phyloP scores from a whole-genome alignment of 176 grass and related monocot genomes.

The Stipa capillata region DNA sequence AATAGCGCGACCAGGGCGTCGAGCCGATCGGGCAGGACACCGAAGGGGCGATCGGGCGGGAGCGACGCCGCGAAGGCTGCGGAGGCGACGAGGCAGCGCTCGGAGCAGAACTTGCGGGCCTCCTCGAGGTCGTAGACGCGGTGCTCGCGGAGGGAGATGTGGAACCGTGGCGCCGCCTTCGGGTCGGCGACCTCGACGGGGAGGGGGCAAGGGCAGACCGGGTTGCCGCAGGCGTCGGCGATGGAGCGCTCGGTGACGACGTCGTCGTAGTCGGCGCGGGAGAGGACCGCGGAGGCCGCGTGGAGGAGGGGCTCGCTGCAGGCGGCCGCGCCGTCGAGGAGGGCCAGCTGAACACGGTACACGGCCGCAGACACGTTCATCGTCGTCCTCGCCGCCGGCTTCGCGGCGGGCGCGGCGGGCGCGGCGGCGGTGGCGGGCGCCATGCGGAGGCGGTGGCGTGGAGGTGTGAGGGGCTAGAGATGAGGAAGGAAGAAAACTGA shows the following conservation, averaged over 20 bases:
- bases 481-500: not conserved
- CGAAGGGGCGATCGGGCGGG: slow-evolving; percentile 17
- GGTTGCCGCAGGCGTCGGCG: slow-evolving; percentile 40
- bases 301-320: slow-evolving; percentile 38
- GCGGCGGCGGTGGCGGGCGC: not conserved
- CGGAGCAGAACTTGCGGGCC: slow-evolving; percentile 72
- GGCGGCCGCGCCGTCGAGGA: slow-evolving; percentile 43
- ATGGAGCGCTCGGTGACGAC: slow-evolving; percentile 75
- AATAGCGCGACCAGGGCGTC: slow-evolving; percentile 37
- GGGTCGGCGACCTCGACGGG: not conserved
- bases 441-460: not conserved
- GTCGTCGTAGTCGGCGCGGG: slow-evolving; percentile 67
- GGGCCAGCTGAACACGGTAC: slow-evolving; percentile 44
- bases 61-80: slow-evolving; percentile 40
- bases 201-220: slow-evolving; percentile 33
- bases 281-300: slow-evolving; percentile 41
- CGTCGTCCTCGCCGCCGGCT: not conserved
- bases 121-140: slow-evolving; percentile 88
- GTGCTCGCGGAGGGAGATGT: slow-evolving; percentile 80
- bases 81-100: slow-evolving; percentile 52
- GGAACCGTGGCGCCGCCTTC: slow-evolving; percentile 32
- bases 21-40: slow-evolving; percentile 17
- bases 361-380: slow-evolving; percentile 32
- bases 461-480: not conserved
- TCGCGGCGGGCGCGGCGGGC: not conserved